Base-by-base conservation (phyloP, 2,329 filamentous ascomycete species). In the Cyphellophora europaea region DNA sequence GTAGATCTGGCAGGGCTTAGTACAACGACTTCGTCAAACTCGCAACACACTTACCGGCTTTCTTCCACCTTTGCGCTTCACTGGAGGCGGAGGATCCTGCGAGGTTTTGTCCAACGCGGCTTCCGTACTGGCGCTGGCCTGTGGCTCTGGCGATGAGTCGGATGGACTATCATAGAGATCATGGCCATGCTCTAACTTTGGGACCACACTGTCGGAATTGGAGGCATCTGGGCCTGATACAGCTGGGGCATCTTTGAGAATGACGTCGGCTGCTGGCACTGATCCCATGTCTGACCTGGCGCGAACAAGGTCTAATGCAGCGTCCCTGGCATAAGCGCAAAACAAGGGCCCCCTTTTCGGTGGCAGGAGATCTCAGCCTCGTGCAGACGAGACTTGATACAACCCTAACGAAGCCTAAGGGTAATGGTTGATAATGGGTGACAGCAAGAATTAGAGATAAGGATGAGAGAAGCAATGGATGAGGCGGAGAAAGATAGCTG, bases 21-120 rank as follows among this genome's bases (percentile, higher is more conserved):
- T 32, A 27, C 37, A 32, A 33, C 23, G 27, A 21, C 15, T 19
- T 16, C 13, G 37, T 30, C 11, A n/a, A 12, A 11, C 33, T 31
- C 21, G 35, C 31, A 32, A 47, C 38, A 50, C 49, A 71, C 76
- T 62, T 78, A 96, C 91, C 55, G 91, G 91, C 69, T 96, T 98
- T 55, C 91, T 80, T 43, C 91, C 91, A 54, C 91, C 91, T 69
- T 98, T 98, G 55, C 91, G 79, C 71, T 98, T 98, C 56, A 88
- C 87, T 32, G 59, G 61, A 47, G 64, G 63, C 36, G 58, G 53
- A n/a, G 58, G 53, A 40, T 67, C 63, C 44, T 59, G 61, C 10
- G 35, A 39, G 11, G 33, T 19, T 29, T 43, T 38, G 13, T 36
- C 41, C 8, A 42, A 37, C 14, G 32, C 30, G 3, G 30, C 45